Conservation (phyloP, 371 early-diverging fungal genomes). For the Syncephalastrum contaminatum region DNA sequence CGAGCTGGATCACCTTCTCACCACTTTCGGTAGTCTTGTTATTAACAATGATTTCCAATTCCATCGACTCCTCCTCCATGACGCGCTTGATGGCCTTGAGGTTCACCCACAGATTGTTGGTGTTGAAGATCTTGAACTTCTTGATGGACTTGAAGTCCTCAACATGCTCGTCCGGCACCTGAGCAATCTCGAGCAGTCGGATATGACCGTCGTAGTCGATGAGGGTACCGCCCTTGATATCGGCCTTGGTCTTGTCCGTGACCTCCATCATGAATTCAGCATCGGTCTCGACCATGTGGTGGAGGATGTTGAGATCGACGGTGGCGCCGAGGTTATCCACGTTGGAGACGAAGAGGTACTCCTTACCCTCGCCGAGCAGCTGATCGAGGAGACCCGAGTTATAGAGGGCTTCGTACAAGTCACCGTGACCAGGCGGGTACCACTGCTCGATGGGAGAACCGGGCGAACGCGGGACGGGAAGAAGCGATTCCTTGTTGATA, state of each 20-base stretch:
- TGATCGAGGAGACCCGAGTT: constrained; percentile 96
- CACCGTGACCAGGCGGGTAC: constrained; percentile 99
- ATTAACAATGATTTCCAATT: constrained; percentile 98
- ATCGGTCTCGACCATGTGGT: constrained; percentile 87
- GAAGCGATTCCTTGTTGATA: constrained; percentile 90
- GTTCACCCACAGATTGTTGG: constrained; percentile 99
- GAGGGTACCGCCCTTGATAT: constrained; percentile 99
- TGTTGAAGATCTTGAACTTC: constrained; percentile 99
- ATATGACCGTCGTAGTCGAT: constrained; percentile 97
- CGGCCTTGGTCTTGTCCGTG: constrained; percentile 99
- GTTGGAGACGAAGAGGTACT: constrained; percentile 99
- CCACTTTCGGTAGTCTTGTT: constrained; percentile 87
- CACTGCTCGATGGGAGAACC: constrained; percentile 55
- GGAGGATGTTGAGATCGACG: constrained; percentile 92
- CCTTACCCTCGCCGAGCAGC: constrained; percentile 96
- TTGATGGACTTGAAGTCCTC: constrained; percentile 99
- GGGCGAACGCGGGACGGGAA: constrained; percentile 81
- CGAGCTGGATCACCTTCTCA: constrained; percentile 97
- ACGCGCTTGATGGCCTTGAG: constrained; percentile 95
- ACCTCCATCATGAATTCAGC: constrained; percentile 99
- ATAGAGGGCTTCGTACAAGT: constrained; percentile 93
- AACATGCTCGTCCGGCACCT: constrained; percentile 97
- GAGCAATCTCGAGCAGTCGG: constrained; percentile 98
- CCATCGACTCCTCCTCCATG: constrained; percentile 78
- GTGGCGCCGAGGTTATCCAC: constrained; percentile 99